Percentiles rank a stretch among this genome's conserved stretches.
These are phyloP conservation scores for Cladosporium oxysporum DNA, from an alignment of 2,329 filamentous ascomycete genomes.

Conservation along the genomic window DNA sequence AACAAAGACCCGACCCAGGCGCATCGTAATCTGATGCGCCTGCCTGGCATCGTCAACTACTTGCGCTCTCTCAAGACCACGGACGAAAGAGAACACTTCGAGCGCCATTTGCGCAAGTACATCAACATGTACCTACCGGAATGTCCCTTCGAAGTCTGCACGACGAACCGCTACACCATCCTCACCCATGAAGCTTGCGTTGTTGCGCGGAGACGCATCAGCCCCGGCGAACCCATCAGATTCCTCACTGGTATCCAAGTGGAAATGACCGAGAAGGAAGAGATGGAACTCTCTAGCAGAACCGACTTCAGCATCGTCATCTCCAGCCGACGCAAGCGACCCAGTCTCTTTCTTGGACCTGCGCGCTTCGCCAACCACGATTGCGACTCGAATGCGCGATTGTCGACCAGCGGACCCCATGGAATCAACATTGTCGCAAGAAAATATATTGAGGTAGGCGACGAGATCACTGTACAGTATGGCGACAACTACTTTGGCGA, in stretches of 20 bases:
- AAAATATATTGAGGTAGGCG: slow-evolving; percentile 77
- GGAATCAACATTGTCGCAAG: slow-evolving; percentile 89
- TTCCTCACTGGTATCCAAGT: slow-evolving; percentile 91
- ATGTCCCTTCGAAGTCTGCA: slow-evolving; percentile 90
- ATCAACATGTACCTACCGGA: slow-evolving; percentile 90
- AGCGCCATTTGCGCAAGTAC: slow-evolving; percentile 82
- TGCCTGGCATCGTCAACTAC: slow-evolving; percentile 74
- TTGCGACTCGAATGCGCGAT: slow-evolving; percentile 85
- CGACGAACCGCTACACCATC: slow-evolving; percentile 93
- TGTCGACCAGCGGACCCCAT: slow-evolving; percentile 79
- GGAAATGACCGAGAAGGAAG: slow-evolving; percentile 87
- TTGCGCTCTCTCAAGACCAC: slow-evolving; percentile 63
- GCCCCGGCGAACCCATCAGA: slow-evolving; percentile 81
- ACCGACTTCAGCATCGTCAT: slow-evolving; percentile 98
- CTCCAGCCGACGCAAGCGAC: slow-evolving; percentile 85
- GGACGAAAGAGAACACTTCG: slow-evolving; percentile 84
- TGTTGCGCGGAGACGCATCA: slow-evolving; percentile 76
- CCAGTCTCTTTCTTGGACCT: slow-evolving; percentile 90
- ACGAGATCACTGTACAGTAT: slow-evolving; percentile 96
- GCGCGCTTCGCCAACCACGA: slow-evolving; percentile 97
- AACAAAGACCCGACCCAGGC: slow-evolving; percentile 70
- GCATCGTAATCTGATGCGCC: slow-evolving; percentile 69
- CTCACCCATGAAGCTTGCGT: slow-evolving; percentile 85
- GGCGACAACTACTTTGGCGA: slow-evolving; percentile 95
- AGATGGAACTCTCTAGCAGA: slow-evolving; percentile 77